These are phyloP conservation scores for Tuber melanosporum DNA, from an alignment of 495 filamentous ascomycete species.

Conservation along the genomic window DNA sequence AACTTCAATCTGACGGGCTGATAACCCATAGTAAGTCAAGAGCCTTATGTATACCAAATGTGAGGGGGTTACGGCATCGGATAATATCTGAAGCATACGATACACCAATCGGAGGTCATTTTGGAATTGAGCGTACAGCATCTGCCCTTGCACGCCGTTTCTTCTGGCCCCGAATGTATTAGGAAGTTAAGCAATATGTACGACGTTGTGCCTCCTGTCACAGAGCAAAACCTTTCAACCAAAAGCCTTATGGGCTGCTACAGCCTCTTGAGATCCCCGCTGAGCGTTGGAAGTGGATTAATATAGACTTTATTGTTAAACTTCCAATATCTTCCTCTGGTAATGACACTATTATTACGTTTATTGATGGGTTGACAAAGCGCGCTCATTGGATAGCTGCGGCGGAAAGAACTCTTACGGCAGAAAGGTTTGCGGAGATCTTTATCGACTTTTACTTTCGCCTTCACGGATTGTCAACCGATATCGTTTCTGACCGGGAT, in stretches of 20 bases:
- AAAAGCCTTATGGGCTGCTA: background rate
- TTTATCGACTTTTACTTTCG: background rate
- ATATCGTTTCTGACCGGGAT: conserved; percentile 6
- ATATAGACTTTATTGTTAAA: conserved; percentile 19
- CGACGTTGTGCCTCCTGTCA: conserved; percentile 4
- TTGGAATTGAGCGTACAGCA: conserved; percentile 1
- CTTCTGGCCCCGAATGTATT: conserved; percentile 6
- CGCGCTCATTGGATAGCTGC: conserved; percentile 5
- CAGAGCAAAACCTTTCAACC: background rate
- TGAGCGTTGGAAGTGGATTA: conserved; percentile 6
- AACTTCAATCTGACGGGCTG: background rate
- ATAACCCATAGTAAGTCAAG: background rate
- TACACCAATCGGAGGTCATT: conserved; percentile 8
- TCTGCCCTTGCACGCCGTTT: background rate
- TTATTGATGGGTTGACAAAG: conserved; percentile 15
- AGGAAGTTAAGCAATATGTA: conserved; percentile 8
- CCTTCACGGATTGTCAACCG: background rate
- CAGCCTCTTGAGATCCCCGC: conserved; percentile 6
- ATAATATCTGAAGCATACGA: conserved; percentile 10
- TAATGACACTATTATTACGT: conserved; percentile 7
- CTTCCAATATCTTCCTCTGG: background rate
- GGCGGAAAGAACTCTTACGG: background rate
- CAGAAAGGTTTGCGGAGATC: conserved; percentile 4
- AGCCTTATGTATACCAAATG: background rate
- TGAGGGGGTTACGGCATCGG: background rate